Evolutionary conservation across 2,329 filamentous ascomycete genomes (phyloP).

Genomic region (Lasiodiplodia gonubiensis): DNA sequence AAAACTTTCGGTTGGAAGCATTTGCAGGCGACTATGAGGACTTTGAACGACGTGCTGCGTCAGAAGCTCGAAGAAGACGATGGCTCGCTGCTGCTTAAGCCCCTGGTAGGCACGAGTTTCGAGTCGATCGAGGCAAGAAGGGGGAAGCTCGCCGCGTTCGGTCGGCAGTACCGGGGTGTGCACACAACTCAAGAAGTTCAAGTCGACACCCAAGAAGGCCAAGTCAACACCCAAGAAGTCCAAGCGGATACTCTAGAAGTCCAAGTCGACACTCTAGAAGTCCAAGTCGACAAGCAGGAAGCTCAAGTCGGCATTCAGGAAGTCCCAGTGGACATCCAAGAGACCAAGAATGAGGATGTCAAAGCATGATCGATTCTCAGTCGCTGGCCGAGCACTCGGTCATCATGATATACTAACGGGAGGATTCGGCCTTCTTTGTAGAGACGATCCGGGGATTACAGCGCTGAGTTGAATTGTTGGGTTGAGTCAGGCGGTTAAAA

Average conservation of each 20-base stretch:
- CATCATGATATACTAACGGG: background rate
- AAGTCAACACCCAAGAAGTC: background rate
- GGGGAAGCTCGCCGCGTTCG: slow-evolving; percentile 5
- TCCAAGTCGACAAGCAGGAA: background rate
- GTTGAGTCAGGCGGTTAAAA: no score
- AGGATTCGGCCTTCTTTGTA: background rate
- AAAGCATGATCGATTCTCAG: background rate
- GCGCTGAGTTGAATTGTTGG: background rate
- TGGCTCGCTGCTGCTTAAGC: background rate
- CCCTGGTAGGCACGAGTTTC: slow-evolving; percentile 16
- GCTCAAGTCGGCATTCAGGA: background rate
- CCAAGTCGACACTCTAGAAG: background rate
- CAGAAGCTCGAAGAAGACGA: slow-evolving; percentile 6
- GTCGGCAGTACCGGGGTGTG: background rate
- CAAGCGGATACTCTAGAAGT: background rate
- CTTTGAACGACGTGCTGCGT: slow-evolving; percentile 9
- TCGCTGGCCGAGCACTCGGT: background rate
- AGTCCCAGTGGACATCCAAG: no score
- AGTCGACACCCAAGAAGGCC: background rate
- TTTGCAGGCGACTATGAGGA: slow-evolving; percentile 47
- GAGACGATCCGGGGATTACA: background rate
- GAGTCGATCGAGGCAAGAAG: slow-evolving; percentile 10
- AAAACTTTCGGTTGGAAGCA: slow-evolving; percentile 57
- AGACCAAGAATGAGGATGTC: background rate
- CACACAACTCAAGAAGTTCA: background rate